Evolutionary conservation across 768 basidiomycete genomes (phyloP).

Genomic region (Mycena latifolia): DNA sequence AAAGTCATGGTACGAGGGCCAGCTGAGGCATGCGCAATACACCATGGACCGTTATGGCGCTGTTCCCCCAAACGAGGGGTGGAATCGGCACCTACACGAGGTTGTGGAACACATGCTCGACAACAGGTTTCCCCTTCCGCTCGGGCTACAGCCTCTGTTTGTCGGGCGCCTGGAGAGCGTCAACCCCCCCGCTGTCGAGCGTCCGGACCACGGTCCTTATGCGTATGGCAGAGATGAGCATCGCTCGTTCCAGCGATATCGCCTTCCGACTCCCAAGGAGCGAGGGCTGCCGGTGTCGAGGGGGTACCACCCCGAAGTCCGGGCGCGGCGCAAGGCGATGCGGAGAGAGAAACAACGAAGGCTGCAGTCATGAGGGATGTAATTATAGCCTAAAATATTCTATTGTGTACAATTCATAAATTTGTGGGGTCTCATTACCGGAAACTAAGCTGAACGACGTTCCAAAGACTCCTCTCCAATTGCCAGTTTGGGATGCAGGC

Average conservation of each 20-base stretch:
- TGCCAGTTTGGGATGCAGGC: too few relatives aligned
- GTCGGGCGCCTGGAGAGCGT: conserved; percentile 43
- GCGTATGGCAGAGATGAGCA: neutral
- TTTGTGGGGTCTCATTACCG: too few relatives aligned
- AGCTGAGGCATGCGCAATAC: conserved; percentile 41
- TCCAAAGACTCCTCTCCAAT: too few relatives aligned
- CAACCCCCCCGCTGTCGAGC: conserved; percentile 1
- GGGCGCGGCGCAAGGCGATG: conserved; percentile 1
- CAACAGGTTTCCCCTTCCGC: conserved; percentile 55
- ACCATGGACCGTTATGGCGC: conserved; percentile 44
- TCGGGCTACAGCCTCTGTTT: conserved; percentile 53
- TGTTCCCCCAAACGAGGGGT: conserved; percentile 33
- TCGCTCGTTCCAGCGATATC: conserved; percentile 7
- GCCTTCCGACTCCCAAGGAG: conserved; percentile 25
- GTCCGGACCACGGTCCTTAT: conserved; percentile 10
- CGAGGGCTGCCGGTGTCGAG: conserved; percentile 23
- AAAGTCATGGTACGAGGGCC: conserved; percentile 46
- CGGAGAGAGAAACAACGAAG: neutral
- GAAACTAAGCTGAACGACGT: too few relatives aligned
- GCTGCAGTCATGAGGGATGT: neutral
- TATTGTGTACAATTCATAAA: too few relatives aligned
- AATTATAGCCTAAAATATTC: neutral
- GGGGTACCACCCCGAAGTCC: conserved; percentile 10
- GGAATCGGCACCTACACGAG: conserved; percentile 51
- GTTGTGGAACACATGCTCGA: conserved; percentile 53